These are phyloP conservation scores for Fusarium azukiicola DNA, from an alignment of 2,329 filamentous ascomycete genomes.

Conservation along the genomic window DNA sequence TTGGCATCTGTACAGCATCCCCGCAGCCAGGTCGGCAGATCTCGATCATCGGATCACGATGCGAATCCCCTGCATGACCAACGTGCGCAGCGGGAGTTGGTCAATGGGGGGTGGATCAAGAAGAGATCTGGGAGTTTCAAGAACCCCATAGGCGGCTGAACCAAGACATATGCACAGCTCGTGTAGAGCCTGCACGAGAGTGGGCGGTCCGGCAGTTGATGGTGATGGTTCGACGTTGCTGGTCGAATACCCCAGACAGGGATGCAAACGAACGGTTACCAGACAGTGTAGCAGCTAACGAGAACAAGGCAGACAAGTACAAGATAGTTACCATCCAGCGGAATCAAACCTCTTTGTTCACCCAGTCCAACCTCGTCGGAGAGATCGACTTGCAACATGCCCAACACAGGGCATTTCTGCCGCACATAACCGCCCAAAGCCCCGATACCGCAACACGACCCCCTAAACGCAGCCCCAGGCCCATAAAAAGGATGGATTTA, in stretches of 20 bases:
- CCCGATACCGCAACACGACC: slow-evolving; percentile 43
- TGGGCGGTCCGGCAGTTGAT: slow-evolving; percentile 8
- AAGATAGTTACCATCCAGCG: background rate
- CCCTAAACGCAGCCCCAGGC: slow-evolving; percentile 22
- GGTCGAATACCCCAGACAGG: slow-evolving; percentile 12
- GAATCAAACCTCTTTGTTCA: background rate
- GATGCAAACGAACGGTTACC: slow-evolving; percentile 3
- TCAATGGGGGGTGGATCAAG: background rate
- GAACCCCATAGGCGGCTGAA: background rate
- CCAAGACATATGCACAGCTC: background rate
- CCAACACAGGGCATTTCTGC: slow-evolving; percentile 25
- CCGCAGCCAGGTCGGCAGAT: background rate
- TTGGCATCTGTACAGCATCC: background rate
- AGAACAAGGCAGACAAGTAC: background rate
- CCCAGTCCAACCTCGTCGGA: background rate
- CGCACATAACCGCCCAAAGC: slow-evolving; percentile 37
- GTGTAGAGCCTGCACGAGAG: background rate
- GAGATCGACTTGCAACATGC: slow-evolving; percentile 1
- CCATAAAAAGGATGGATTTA: slow-evolving; percentile 46
- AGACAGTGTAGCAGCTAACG: background rate
- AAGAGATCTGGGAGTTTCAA: background rate
- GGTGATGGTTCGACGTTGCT: slow-evolving; percentile 7
- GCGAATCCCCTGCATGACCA: background rate
- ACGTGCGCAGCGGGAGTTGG: background rate
- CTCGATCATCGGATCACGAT: background rate